Base-by-base conservation (phyloP, 371 early-diverging fungal genomes). In the Rhizomucor miehei region DNA sequence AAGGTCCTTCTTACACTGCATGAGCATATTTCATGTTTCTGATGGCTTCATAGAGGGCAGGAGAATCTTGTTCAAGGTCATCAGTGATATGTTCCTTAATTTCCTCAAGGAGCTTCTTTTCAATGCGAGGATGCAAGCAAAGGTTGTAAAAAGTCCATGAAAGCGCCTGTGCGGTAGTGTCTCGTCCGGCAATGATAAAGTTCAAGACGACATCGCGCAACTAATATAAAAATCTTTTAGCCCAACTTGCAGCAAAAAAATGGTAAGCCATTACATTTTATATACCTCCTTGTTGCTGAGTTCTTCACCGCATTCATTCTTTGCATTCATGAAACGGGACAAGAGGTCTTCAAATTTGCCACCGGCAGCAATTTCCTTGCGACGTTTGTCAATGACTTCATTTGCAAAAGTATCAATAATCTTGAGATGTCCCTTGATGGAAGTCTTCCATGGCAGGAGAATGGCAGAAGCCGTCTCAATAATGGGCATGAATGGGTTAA, bases 141-240 rank as follows among this genome's bases (percentile, higher is more conserved):
- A 90, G 52, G 12, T 66, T 54, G 35, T 74, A 87, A 45, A 89
- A 69, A 12, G 77, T 64, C 90, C 90, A 90, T 0, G 82, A 70
- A 9, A 90, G 56, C 0, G 89, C 79, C 50, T 86, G 84, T 0
- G 90, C 90, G 1, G 90, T 90, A 0, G 89, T 89, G 40, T 86
- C 87, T 41, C 87, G 68, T 21, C 87, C 89, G 23, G 78, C 78
- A 61, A 85, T 76, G 44, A 72, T 56, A 39, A 81, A 74, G 45
- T 80, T 82, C 9, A 82, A 37, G 10, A 80, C 63, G 11, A 64
- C 65, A 48, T 82, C 82, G 17, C 82, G 69, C 24, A 82, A 62
- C 73, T 66, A n/a, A n/a, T n/a, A n/a, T n/a, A n/a, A n/a, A n/a
- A n/a, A n/a, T n/a, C n/a, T 47, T 63, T n/a, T n/a, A n/a, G n/a